phyloP scores from a whole-genome alignment of 176 grass and related monocot species.

The Oryza officinalis region DNA sequence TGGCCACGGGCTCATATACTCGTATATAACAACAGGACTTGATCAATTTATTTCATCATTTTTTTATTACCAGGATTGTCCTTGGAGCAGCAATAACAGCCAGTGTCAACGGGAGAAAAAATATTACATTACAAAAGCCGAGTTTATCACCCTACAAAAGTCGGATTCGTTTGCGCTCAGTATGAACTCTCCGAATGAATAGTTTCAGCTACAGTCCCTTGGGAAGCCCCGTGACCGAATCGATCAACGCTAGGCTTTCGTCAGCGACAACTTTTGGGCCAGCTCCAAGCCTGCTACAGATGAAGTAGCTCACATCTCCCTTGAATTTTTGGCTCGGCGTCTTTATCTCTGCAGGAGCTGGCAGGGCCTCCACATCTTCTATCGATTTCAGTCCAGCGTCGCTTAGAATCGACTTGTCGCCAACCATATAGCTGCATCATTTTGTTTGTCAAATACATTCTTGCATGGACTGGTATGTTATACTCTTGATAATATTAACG shows the following conservation, averaged over 20 bases:
- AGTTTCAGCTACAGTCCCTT: conserved; percentile 39
- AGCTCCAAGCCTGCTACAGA: conserved; percentile 52
- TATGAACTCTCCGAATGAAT: not conserved
- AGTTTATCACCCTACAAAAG: not conserved
- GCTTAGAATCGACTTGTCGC: conserved; percentile 82
- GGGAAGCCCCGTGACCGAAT: conserved; percentile 41
- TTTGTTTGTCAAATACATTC: conserved; percentile 18
- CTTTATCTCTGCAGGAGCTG: conserved; percentile 62
- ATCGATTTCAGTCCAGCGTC: conserved; percentile 66
- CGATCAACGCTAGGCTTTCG: conserved; percentile 39
- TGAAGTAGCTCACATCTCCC: conserved; percentile 51
- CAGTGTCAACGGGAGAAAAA: not conserved
- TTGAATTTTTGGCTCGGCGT: conserved; percentile 43
- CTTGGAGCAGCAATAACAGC: not conserved
- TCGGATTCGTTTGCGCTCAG: not conserved
- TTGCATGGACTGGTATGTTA: not conserved
- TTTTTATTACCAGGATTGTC: not conserved
- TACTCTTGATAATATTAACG: not conserved
- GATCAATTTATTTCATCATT: not conserved
- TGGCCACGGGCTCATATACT: too few species aligned
- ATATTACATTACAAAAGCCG: not conserved
- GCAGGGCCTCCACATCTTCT: conserved; percentile 64
- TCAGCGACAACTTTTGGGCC: conserved; percentile 41
- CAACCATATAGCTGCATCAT: conserved; percentile 72
- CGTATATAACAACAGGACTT: not conserved